Evolutionary conservation across 2,329 filamentous ascomycete genomes (phyloP).

Genomic region (Daldinia sp.): DNA sequence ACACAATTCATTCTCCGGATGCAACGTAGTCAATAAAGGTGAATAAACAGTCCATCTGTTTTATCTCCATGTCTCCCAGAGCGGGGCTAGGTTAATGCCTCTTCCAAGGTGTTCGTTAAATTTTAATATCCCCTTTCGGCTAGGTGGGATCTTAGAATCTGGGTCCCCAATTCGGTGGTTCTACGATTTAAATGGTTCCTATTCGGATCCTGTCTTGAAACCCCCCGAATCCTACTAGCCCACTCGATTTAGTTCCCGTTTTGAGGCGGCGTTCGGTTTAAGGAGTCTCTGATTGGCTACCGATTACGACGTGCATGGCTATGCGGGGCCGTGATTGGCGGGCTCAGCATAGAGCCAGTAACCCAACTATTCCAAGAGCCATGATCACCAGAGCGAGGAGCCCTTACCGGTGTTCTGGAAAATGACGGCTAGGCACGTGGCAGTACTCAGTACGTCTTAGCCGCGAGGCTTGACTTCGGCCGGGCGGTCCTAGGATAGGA

Average conservation of each 20-base stretch:
- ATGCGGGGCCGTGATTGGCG: conserved; percentile 24
- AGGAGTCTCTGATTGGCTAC: conserved; percentile 25
- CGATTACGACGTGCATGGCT: conserved; percentile 27
- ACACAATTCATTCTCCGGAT: not conserved
- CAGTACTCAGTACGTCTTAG: conserved; percentile 24
- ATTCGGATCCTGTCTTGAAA: conserved; percentile 13
- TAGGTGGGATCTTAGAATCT: conserved; percentile 12
- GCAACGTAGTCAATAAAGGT: not conserved
- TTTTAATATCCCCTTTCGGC: conserved; percentile 10
- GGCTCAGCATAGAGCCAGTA: conserved; percentile 20
- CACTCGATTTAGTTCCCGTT: conserved; percentile 12
- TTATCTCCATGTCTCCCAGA: not conserved
- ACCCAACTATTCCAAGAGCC: conserved; percentile 25
- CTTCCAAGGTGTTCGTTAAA: conserved; percentile 11
- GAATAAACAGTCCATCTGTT: not conserved
- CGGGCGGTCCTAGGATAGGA: conserved; percentile 17
- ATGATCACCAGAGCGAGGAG: conserved; percentile 15
- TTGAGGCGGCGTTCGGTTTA: conserved; percentile 14
- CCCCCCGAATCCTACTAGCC: conserved; percentile 19
- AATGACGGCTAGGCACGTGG: conserved; percentile 7
- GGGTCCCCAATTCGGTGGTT: conserved; percentile 7
- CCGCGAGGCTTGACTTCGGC: conserved; percentile 15
- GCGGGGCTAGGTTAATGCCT: conserved; percentile 17
- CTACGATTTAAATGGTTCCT: conserved; percentile 18
- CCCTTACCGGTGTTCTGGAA: conserved; percentile 13